These are phyloP conservation scores for Tulasnella sp. DNA, from an alignment of 768 basidiomycete species.

Conservation along the genomic window DNA sequence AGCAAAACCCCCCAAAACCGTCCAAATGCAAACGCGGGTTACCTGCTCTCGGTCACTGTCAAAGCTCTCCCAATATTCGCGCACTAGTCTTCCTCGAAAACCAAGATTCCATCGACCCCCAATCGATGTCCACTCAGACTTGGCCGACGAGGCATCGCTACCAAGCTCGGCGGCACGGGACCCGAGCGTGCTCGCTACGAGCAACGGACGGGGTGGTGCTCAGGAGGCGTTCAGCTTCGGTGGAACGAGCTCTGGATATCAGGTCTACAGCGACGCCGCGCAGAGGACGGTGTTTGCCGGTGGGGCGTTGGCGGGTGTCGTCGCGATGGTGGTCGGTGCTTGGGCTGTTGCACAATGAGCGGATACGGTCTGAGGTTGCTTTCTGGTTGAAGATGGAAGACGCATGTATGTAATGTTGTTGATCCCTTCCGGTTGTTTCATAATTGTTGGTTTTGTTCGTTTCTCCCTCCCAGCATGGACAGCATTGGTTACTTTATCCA, in stretches of 20 bases:
- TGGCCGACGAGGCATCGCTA: not conserved
- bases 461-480: not conserved
- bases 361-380: not conserved
- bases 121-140: no score
- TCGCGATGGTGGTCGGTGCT: not conserved
- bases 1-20: constrained; percentile 17
- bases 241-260: not conserved
- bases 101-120: no score
- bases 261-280: not conserved
- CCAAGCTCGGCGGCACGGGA: constrained; percentile 46
- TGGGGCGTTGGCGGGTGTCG: not conserved
- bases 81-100: constrained; percentile 25
- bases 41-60: constrained; percentile 18
- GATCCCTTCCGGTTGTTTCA: no score
- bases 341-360: not conserved
- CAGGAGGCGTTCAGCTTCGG: constrained; percentile 26
- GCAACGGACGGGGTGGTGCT: constrained; percentile 53
- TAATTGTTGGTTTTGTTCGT: no score
- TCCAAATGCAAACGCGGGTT: constrained; percentile 19
- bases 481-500: not conserved
- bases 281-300: not conserved
- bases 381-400: not conserved
- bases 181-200: constrained; percentile 52
- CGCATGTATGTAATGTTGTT: no score
- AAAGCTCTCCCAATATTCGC: constrained; percentile 20